Evolutionary conservation across 441 rosid species (phyloP), one percentile per base, ranked within the genome.

Genomic region (Syzygium malaccense): DNA sequence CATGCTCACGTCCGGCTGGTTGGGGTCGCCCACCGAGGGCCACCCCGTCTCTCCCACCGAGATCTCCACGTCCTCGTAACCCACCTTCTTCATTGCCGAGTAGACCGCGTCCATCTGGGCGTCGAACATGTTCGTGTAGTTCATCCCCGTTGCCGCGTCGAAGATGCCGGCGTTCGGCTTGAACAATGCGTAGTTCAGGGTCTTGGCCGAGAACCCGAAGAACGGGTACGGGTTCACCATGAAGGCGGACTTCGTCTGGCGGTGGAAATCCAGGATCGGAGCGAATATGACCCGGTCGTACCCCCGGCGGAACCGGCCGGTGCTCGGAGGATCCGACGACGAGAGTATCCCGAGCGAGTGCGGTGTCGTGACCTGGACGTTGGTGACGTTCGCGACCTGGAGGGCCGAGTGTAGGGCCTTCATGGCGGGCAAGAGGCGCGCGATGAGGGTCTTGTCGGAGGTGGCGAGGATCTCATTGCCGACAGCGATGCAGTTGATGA

Each of bases 201-300:
- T 95, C 88, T 94, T 91, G 11, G 95, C 91, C n/a, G 86, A 28
- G 92, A 92, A 94, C 3, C 98, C 99, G n/a, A 97, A 97, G 91
- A 90, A 96, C 25, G 98, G 98, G 91, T 96, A 97, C 8, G 98
- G 98, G 91, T 97, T 97, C 13, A 97, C 96, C 98, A 96, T 95
- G 86, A 97, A 95, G 8, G 99, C 93, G 19, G 98, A 95, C 51
- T 94, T 94, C 0, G 98, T 94, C 83, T 90, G 91, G 14, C 93
- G 91, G 90, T 95, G 98, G 89, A 90, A 97, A 28, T 93, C 95
- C 33, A 97, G 95, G 45, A 97, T 93, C 89, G 95, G 98, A 28
- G 94, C 94, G 90, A 95, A 93, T 8, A 97, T 92, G 41, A 87
- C 91, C 85, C 80, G 86, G 60, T 94, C 98, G 89, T 94, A 95